Evolutionary conservation across 2,329 filamentous ascomycete genomes (phyloP).

Genomic region (Aspergillus tamarii): DNA sequence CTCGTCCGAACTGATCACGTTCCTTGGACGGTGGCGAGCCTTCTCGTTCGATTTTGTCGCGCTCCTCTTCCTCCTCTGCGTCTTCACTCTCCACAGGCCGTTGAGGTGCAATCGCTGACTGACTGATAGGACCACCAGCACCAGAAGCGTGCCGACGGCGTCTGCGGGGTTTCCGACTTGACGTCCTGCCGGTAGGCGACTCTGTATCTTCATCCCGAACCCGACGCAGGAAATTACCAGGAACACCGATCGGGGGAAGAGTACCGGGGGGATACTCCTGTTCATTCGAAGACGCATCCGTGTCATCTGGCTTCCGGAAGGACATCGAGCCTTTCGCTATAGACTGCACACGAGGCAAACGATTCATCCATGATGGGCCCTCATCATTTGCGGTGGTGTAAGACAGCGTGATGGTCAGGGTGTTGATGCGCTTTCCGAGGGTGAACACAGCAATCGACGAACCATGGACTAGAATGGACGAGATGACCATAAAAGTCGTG

Average conservation of each 20-base stretch:
- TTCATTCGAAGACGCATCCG: slow-evolving; percentile 63
- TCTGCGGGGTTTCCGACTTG: slow-evolving; percentile 55
- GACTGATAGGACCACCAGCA: slow-evolving; percentile 82
- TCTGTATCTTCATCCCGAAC: slow-evolving; percentile 74
- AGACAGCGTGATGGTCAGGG: slow-evolving; percentile 89
- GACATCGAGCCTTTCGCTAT: slow-evolving; percentile 82
- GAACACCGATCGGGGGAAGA: slow-evolving; percentile 70
- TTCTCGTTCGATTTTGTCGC: slow-evolving; percentile 38
- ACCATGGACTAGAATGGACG: slow-evolving; percentile 92
- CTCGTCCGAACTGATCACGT: slow-evolving; percentile 37
- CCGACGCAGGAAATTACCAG: slow-evolving; percentile 77
- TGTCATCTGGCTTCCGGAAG: slow-evolving; percentile 66
- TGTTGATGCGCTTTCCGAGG: slow-evolving; percentile 97
- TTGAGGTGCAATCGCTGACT: slow-evolving; percentile 83
- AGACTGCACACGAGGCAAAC: slow-evolving; percentile 80
- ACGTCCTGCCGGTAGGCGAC: slow-evolving; percentile 57
- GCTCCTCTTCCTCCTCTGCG: slow-evolving; percentile 31
- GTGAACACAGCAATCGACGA: slow-evolving; percentile 99
- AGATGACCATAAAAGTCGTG: slow-evolving; percentile 88
- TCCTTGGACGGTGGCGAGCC: slow-evolving; percentile 42
- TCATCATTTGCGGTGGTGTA: slow-evolving; percentile 91
- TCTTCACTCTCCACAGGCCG: slow-evolving; percentile 33
- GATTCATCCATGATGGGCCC: slow-evolving; percentile 91
- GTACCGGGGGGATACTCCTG: slow-evolving; percentile 68
- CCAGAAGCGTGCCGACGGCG: slow-evolving; percentile 69